Evolutionary conservation across 805 yeast genomes (phyloP), one percentile per base, ranked within the genome.

Genomic region (Candida oleophila): DNA sequence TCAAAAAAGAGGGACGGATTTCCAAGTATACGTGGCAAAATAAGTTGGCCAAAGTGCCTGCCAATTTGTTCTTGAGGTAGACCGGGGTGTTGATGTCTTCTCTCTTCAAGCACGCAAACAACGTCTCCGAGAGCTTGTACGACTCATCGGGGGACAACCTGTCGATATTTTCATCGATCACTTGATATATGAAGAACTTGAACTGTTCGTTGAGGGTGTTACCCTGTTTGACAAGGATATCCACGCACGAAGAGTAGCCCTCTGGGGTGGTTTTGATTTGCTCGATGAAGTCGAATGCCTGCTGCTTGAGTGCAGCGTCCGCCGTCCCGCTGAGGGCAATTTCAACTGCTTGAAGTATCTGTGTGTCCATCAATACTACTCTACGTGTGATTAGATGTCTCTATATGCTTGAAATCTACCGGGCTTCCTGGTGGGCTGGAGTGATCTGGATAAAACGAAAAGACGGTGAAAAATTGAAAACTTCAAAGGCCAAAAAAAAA

Each of bases 281-380:
- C 49, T 73, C 72, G 52, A 81, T 76, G 59, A 78, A 81, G 20
- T 73, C 73, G 45, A 76, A 65, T 14, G 85, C 81, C 55, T 75
- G 73, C 51, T 77, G 80, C 59, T 83, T 83, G 42, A 89, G 69
- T 36, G 60, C 71, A 14, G 75, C 68, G 61, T 86, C 89, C 8
- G 84, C 78, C 21, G 83, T 73, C 25, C 87, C 85, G 62, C 82
- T 81, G 45, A 87, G 78, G 5, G 96, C 96, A 51, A 89, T 81
- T 51, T 81, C 83, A 41, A 91, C 94, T 37, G 96, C 97, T 68
- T 89, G 94, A 64, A 81, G 89, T 57, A 91, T 85, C 72, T 90
- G 95, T 52, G 72, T 69, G 49, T 73, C 75, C 68, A 64, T 64
- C 30, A 25, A 25, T 11, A n/a, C n/a, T n/a, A n/a, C n/a, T n/a